A percentile compares a stretch with the other conserved stretches of the same genome.
phyloP scores from a whole-genome alignment of 257 asterid species.

The Coffea eugenioides region DNA sequence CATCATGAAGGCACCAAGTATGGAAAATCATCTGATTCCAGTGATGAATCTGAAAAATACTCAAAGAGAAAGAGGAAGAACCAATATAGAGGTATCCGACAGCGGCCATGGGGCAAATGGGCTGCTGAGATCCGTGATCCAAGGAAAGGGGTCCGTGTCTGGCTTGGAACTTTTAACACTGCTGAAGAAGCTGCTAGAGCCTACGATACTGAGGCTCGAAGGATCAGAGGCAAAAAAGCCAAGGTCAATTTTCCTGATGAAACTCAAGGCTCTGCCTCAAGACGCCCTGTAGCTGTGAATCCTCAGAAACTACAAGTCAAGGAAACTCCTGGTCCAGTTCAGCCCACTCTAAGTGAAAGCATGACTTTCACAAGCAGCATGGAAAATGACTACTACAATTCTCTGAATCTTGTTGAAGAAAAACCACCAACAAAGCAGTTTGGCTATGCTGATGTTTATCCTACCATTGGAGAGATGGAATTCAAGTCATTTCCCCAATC shows the following conservation, averaged over 20 bases:
- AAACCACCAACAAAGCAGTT: constrained; percentile 57
- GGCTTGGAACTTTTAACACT: constrained; percentile 97
- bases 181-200: constrained; percentile 99
- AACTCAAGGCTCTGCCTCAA: constrained; percentile 39
- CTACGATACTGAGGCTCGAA: constrained; percentile 85
- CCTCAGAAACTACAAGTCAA: constrained; percentile 27
- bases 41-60: constrained; percentile 57
- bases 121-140: constrained; percentile 99
- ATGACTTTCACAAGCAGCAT: constrained; percentile 7
- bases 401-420: constrained; percentile 50
- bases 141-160: constrained; percentile 88
- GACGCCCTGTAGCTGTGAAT: constrained; percentile 35
- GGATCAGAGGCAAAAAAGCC: constrained; percentile 93
- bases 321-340: constrained; percentile 15
- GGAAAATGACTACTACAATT: constrained; percentile 30
- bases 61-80: constrained; percentile 91
- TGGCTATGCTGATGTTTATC: constrained; percentile 27
- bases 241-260: constrained; percentile 90
- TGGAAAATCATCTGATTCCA: constrained; percentile 41
- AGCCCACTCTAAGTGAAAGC: constrained; percentile 13
- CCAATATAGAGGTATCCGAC: constrained; percentile 93
- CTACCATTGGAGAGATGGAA: constrained; percentile 38
- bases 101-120: constrained; percentile 99
- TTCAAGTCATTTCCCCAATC: constrained; percentile 39
- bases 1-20: constrained; percentile 38